phyloP scores from a whole-genome alignment of 78 protist genomes.

The Isochrysis galbana region DNA sequence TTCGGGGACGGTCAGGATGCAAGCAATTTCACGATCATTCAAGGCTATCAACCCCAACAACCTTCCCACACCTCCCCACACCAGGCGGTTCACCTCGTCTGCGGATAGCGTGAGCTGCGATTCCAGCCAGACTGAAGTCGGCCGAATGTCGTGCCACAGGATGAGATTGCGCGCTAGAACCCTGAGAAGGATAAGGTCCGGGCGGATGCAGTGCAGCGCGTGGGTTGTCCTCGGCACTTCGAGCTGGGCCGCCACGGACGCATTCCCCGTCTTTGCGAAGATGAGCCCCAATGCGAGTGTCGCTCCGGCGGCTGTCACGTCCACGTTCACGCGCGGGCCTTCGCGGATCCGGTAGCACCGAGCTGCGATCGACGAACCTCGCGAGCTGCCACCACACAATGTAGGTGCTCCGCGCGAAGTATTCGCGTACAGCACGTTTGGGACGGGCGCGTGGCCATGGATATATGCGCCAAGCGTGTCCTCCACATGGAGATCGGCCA shows the following conservation, averaged over 20 bases:
- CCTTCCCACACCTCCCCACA: too few relatives aligned
- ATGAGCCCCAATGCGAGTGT: slow-evolving; percentile 80
- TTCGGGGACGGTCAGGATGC: too few relatives aligned
- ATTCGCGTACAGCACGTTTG: not conserved
- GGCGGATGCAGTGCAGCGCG: slow-evolving; percentile 68
- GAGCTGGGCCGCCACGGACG: slow-evolving; percentile 55
- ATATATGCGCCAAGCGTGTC: slow-evolving; percentile 56
- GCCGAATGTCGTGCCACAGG: slow-evolving; percentile 56
- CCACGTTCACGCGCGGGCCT: slow-evolving; percentile 62
- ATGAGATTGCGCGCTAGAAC: slow-evolving; percentile 56
- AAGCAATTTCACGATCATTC: too few relatives aligned
- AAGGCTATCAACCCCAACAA: too few relatives aligned
- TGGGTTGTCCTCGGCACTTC: slow-evolving; percentile 67
- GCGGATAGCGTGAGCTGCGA: slow-evolving; percentile 8
- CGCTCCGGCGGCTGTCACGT: slow-evolving; percentile 88
- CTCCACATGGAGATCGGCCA: slow-evolving; percentile 74
- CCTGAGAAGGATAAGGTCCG: slow-evolving; percentile 74
- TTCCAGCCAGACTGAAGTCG: slow-evolving; percentile 37
- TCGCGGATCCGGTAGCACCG: not conserved
- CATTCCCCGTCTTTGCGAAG: slow-evolving; percentile 69
- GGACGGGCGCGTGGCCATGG: slow-evolving; percentile 26
- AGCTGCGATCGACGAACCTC: not conserved
- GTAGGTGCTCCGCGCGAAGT: not conserved
- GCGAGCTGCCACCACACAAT: too few relatives aligned
- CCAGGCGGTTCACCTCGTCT: not conserved